Base-by-base conservation (phyloP, 352 stramenopile genomes). In the Phytophthora palmivora region DNA sequence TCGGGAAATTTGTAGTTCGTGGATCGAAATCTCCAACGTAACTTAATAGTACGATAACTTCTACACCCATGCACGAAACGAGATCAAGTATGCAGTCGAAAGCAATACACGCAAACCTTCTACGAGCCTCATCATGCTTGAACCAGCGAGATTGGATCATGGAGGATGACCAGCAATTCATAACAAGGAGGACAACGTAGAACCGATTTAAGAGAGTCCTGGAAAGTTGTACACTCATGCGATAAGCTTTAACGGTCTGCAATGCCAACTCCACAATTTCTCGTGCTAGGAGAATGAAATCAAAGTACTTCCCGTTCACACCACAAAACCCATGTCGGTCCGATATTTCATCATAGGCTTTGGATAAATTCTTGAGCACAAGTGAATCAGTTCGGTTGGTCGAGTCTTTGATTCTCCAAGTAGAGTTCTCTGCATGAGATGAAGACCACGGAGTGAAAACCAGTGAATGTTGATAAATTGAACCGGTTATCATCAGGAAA, bases 121-220 rank as follows among this genome's bases (percentile, higher is more conserved):
- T 34, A 12, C 30, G 30, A 10, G 30, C 30, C 30, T 34, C 30
- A 7, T 34, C 30, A 34, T 7, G 4, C 11, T 34, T 34, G 30
- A 34, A 34, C 11, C n/a, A n/a, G n/a, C n/a, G n/a, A n/a, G n/a
- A n/a, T n/a, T n/a, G n/a, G n/a, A 34, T 2, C 11, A 34, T 7
- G 10, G 30, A 34, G 30, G 49, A 45, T 9, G 43, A 44, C 50
- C 53, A 70, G 41, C 52, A 70, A 34, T 63, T 70, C 15, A 56
- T 1, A n/a, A 59, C 41, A 4, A 74, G 6, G 2, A 77, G 21
- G 1, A 44, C 11, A 10, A 65, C 63, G 22, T 63, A 70, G 30
- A 74, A 57, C 6, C 49, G 45, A 24, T 74, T 63, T 15, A 77
- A 45, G 26, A 55, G 53, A 8, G 49, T 44, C 3, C 44, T 6